These are phyloP conservation scores for Chloris gayana DNA, from an alignment of 176 grass and related monocot species.

Conservation along the genomic window DNA sequence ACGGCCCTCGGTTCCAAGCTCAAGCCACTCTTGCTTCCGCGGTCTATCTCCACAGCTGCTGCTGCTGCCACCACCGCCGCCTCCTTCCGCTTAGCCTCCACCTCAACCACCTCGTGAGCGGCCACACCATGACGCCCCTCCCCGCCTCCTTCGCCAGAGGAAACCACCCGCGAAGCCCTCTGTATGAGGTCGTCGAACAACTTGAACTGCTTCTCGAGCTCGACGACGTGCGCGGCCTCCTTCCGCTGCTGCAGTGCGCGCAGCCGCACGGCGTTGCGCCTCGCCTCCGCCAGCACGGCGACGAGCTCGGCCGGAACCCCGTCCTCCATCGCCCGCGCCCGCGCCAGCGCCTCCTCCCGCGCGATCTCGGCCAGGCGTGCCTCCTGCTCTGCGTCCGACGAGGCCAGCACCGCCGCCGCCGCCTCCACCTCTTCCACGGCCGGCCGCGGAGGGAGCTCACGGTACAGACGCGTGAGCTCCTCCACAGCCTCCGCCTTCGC, in stretches of 20 bases:
- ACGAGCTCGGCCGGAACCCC: conserved; percentile 65
- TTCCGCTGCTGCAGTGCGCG: conserved; percentile 71
- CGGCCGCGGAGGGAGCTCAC: conserved; percentile 71
- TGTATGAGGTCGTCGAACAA: conserved; percentile 83
- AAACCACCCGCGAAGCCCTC: conserved; percentile 64
- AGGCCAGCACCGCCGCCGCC: conserved; percentile 66
- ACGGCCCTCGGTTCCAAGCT: conserved; percentile 35
- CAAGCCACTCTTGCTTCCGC: conserved; percentile 32
- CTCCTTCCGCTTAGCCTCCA: conserved; percentile 33
- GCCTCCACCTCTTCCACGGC: conserved; percentile 78
- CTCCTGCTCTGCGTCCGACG: conserved; percentile 67
- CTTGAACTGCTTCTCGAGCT: conserved; percentile 74
- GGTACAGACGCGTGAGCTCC: conserved; percentile 71
- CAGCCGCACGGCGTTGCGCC: conserved; percentile 61
- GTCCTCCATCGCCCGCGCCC: conserved; percentile 13
- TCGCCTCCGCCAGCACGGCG: conserved; percentile 68
- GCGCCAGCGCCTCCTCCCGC: conserved; percentile 42
- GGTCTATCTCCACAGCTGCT: conserved; percentile 38
- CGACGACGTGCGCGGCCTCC: conserved; percentile 75
- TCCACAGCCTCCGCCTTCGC: conserved; percentile 53
- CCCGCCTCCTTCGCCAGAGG: conserved; percentile 9
- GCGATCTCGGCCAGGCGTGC: conserved; percentile 56
- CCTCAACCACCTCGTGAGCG: conserved; percentile 30
- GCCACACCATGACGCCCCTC: neutral
- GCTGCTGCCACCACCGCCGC: conserved; percentile 14